Conservation (phyloP, 768 basidiomycete genomes). For the Gymnopilus junonius region DNA sequence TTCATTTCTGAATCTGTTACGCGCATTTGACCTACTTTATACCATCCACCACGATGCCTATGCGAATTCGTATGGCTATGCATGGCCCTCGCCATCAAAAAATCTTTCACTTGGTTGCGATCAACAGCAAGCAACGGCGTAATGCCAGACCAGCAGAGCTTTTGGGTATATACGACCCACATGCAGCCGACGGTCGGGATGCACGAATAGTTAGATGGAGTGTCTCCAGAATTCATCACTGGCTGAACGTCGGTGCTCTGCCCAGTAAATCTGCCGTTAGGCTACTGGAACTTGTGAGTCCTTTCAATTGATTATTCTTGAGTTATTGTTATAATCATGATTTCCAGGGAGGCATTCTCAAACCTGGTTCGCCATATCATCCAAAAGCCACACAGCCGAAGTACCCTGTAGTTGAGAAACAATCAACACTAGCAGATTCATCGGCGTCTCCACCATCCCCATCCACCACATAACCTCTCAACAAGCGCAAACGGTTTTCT, state of each 20-base stretch:
- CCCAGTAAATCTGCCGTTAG: constrained; percentile 80
- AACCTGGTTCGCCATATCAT: constrained; percentile 60
- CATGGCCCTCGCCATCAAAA: constrained; percentile 78
- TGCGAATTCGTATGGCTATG: constrained; percentile 85
- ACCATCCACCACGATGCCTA: constrained; percentile 57
- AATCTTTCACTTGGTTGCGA: constrained; percentile 86
- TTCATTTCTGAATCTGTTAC: background rate
- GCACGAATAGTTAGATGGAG: constrained; percentile 90
- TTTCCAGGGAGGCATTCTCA: constrained; percentile 63
- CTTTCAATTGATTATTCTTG: background rate
- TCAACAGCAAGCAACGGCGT: constrained; percentile 69
- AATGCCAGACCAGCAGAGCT: constrained; percentile 89
- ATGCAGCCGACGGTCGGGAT: constrained; percentile 47
- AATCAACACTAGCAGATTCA: background rate
- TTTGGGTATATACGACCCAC: constrained; percentile 85
- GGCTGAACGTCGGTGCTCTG: constrained; percentile 84
- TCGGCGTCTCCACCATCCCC: background rate
- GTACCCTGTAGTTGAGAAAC: constrained; percentile 18
- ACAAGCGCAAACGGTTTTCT: background rate
- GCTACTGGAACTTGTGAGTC: constrained; percentile 78
- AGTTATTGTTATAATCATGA: background rate
- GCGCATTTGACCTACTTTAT: background rate
- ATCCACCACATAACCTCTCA: background rate
- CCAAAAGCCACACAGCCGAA: constrained; percentile 33
- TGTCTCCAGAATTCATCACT: constrained; percentile 86